Evolutionary conservation across 345 rosid species (phyloP).

Genomic region (Euclidium syriacum): DNA sequence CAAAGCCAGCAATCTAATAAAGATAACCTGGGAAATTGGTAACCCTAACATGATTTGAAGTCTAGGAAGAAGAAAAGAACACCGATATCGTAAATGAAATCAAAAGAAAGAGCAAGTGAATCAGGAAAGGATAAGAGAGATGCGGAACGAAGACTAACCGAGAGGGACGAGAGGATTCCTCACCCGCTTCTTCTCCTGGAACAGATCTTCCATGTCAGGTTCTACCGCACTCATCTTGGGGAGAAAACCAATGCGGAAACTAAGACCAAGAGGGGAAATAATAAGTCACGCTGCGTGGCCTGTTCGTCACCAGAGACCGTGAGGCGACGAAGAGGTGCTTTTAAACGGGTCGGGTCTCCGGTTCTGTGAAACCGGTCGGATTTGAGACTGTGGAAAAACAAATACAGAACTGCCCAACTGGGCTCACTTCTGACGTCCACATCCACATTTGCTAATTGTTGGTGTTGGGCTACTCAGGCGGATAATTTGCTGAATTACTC

Average conservation of each 20-base stretch:
- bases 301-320: slow-evolving; percentile 17
- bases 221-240: slow-evolving; percentile 40
- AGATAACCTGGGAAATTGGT: not conserved
- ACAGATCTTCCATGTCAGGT: slow-evolving; percentile 49
- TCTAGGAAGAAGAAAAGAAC: not conserved
- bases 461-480: too few relatives aligned
- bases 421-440: too few relatives aligned
- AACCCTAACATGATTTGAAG: not conserved
- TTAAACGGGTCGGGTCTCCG: not conserved
- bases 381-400: not conserved
- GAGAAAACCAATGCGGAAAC: not conserved
- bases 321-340: not conserved
- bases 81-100: not conserved
- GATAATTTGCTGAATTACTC: too few relatives aligned
- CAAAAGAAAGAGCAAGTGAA: not conserved
- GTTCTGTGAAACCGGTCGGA: slow-evolving; percentile 1
- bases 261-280: not conserved
- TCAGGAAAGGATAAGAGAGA: not conserved
- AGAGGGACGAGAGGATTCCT: slow-evolving; percentile 75
- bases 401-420: too few relatives aligned
- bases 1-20: not conserved
- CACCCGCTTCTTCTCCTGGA: slow-evolving; percentile 53
- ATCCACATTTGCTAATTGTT: too few relatives aligned
- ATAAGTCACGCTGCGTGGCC: slow-evolving; percentile 14
- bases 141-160: slow-evolving; percentile 34